Evolutionary conservation across 345 rosid species (phyloP).

Genomic region (Turritis glabra): DNA sequence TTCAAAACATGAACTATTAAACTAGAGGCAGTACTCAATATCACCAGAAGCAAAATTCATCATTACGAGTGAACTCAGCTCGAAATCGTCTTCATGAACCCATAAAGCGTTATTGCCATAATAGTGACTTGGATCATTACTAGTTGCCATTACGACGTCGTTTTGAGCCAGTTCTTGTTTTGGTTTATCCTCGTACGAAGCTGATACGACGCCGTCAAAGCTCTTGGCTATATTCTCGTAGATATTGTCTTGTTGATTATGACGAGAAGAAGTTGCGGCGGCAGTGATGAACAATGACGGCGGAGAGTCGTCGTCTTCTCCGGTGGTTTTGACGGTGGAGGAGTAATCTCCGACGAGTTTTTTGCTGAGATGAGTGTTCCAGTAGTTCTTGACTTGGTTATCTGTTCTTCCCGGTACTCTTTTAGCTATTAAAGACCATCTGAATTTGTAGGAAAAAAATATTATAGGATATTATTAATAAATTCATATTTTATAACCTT

Average conservation of each 20-base stretch:
- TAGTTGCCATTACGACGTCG: neutral
- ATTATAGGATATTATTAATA: neutral
- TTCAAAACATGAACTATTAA: neutral
- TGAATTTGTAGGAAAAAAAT: neutral
- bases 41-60: slow-evolving; percentile 40
- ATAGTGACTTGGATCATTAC: neutral
- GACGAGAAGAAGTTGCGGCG: slow-evolving; percentile 55
- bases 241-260: slow-evolving; percentile 59
- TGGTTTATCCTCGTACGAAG: neutral
- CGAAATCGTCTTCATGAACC: slow-evolving; percentile 38
- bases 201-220: neutral
- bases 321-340: slow-evolving; percentile 6
- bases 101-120: slow-evolving; percentile 37
- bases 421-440: slow-evolving; percentile 70
- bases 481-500: no score
- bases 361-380: slow-evolving; percentile 56
- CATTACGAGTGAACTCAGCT: slow-evolving; percentile 32
- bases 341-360: slow-evolving; percentile 39
- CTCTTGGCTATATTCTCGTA: slow-evolving; percentile 30
- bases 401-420: slow-evolving; percentile 63
- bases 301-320: neutral
- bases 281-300: slow-evolving; percentile 44
- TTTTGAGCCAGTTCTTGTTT: slow-evolving; percentile 8
- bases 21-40: slow-evolving; percentile 26
- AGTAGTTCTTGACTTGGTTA: slow-evolving; percentile 63